phyloP scores from a whole-genome alignment of 495 filamentous ascomycete species.

The Annulohypoxylon nitens region DNA sequence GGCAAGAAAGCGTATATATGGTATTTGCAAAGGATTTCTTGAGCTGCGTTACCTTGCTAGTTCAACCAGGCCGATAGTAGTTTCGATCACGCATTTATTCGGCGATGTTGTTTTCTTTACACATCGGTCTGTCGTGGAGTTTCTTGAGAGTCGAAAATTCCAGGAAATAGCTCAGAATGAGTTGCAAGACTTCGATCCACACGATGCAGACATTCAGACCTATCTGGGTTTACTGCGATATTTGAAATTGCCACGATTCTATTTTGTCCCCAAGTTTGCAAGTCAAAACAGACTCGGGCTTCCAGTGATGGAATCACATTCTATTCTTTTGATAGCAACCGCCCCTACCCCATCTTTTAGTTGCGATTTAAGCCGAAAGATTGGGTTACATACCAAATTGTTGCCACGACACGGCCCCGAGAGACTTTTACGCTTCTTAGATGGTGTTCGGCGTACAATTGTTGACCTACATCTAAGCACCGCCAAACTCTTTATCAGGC shows the following conservation, averaged over 20 bases:
- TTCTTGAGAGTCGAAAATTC: slow-evolving; percentile 2
- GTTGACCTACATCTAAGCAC: background rate
- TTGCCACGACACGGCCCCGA: background rate
- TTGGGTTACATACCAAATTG: background rate
- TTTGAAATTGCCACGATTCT: background rate
- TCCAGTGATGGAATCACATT: too few species aligned
- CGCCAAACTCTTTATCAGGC: background rate
- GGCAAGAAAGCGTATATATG: slow-evolving; percentile 3
- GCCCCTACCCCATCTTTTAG: background rate
- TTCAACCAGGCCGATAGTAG: background rate
- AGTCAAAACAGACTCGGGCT: background rate
- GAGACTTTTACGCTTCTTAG: background rate
- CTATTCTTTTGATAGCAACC: background rate
- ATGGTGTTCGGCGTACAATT: background rate
- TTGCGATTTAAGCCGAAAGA: background rate
- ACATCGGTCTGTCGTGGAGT: slow-evolving; percentile 5
- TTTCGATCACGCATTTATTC: background rate
- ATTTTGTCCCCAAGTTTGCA: slow-evolving; percentile 10
- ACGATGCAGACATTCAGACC: background rate
- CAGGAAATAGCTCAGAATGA: background rate
- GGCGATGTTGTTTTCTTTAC: background rate
- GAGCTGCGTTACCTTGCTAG: background rate
- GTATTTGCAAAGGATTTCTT: slow-evolving; percentile 6
- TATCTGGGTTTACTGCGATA: background rate
- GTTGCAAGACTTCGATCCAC: background rate